Evolutionary conservation across 1,284 basidiomycete genomes (phyloP).

Genomic region (Cryptococcus sp.): DNA sequence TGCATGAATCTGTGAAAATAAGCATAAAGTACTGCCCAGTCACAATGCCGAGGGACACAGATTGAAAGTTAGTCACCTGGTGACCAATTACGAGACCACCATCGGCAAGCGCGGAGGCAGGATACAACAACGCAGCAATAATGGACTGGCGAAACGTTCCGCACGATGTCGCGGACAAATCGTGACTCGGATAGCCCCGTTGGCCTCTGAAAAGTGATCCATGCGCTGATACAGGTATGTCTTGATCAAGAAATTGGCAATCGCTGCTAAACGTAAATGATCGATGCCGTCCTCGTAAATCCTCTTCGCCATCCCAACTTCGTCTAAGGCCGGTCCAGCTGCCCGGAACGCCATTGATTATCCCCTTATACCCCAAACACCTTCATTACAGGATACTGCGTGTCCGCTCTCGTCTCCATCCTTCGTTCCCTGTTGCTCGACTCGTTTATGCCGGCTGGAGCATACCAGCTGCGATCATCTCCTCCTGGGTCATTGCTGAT

Average conservation of each 20-base stretch:
- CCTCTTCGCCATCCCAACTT: not conserved
- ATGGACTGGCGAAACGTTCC: too few species aligned
- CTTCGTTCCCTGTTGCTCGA: not conserved
- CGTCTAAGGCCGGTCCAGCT: not conserved
- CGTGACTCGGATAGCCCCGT: not conserved
- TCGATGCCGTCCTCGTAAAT: not conserved
- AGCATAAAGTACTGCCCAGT: too few species aligned
- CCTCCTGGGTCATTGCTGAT: conserved; percentile 47
- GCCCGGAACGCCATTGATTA: not conserved
- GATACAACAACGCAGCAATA: too few species aligned
- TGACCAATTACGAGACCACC: too few species aligned
- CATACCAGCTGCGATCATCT: conserved; percentile 54
- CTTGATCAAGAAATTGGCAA: conserved; percentile 4
- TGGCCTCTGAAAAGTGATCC: conserved; percentile 32
- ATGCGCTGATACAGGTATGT: conserved; percentile 39
- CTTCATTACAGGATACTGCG: too few species aligned
- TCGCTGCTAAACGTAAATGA: conserved; percentile 4
- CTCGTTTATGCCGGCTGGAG: conserved; percentile 35
- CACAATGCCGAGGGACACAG: too few species aligned
- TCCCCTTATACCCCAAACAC: not conserved
- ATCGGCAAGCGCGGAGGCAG: too few species aligned
- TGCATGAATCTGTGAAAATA: too few species aligned
- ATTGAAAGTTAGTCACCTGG: too few species aligned
- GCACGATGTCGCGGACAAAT: too few species aligned
- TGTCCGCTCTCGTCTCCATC: not conserved